These are phyloP conservation scores for Euptelea pleiosperma DNA, from an alignment of 164 flowering plant species.

Conservation along the genomic window DNA sequence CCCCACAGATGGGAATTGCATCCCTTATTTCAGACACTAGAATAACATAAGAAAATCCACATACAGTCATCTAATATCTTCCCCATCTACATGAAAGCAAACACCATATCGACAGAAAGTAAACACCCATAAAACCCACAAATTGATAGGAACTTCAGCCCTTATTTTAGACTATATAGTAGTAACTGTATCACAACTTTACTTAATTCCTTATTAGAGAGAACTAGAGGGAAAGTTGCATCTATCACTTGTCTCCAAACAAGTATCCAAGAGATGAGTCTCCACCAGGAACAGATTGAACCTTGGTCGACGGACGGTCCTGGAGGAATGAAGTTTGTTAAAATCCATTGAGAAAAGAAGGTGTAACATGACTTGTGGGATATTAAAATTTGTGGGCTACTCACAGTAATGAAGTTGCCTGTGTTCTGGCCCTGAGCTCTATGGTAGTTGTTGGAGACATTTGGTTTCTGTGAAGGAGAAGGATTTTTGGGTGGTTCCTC, in stretches of 20 bases:
- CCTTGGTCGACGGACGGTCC: slow-evolving; percentile 52
- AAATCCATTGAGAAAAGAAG: not conserved
- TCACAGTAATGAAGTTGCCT: slow-evolving; percentile 34
- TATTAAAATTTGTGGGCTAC: slow-evolving; percentile 3
- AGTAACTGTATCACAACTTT: no score
- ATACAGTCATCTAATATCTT: no score
- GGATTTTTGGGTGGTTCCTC: slow-evolving; percentile 4
- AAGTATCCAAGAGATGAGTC: slow-evolving; percentile 47
- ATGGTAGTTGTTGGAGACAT: slow-evolving; percentile 21
- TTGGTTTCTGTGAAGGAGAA: slow-evolving; percentile 15
- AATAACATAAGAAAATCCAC: no score
- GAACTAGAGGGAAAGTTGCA: no score
- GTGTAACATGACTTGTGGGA: not conserved
- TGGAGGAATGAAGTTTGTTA: slow-evolving; percentile 1
- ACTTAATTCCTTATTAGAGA: no score
- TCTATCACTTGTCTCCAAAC: slow-evolving; percentile 39
- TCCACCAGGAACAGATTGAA: slow-evolving; percentile 43
- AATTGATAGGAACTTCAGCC: no score
- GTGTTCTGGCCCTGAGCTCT: slow-evolving; percentile 31
- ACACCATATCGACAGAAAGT: no score
- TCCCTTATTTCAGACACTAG: not conserved
- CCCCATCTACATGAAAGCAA: no score
- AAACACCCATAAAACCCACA: no score
- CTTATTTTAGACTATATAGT: no score
- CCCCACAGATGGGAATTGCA: not conserved